Percentiles rank a stretch among this genome's conserved stretches.
Evolutionary conservation across 2,329 filamentous ascomycete species (phyloP).

Genomic region (Fusarium austroafricanum): DNA sequence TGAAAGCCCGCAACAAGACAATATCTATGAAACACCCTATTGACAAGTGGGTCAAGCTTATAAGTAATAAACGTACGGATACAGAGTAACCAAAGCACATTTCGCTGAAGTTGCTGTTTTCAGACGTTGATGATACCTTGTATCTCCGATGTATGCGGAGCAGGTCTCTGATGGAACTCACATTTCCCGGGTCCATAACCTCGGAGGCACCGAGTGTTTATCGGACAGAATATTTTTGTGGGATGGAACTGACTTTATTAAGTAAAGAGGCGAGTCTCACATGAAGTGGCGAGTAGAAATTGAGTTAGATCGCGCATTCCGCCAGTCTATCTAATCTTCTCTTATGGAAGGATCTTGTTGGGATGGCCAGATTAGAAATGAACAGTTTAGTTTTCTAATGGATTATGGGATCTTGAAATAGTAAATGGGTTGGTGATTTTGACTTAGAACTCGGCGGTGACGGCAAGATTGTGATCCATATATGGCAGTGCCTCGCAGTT

Average conservation of each 20-base stretch:
- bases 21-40: background rate
- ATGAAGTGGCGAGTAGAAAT: background rate
- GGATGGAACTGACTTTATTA: background rate
- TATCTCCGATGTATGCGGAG: conserved; percentile 1
- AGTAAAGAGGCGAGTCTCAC: too few species aligned
- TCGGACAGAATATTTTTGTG: background rate
- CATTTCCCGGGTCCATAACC: conserved; percentile 1
- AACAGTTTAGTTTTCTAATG: background rate
- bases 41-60: background rate
- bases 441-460: background rate
- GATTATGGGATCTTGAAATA: background rate
- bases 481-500: background rate
- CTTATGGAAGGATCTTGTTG: background rate
- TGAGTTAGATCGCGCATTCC: background rate
- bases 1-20: background rate
- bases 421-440: background rate
- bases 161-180: conserved; percentile 1
- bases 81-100: conserved; percentile 3
- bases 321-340: background rate
- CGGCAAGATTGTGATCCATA: background rate
- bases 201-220: conserved; percentile 11
- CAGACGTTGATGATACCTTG: conserved; percentile 19
- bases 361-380: background rate
- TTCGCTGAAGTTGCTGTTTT: conserved; percentile 23
- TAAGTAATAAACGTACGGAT: background rate